phyloP scores from a whole-genome alignment of 352 stramenopile species.

The Phytopythium kandeliae region DNA sequence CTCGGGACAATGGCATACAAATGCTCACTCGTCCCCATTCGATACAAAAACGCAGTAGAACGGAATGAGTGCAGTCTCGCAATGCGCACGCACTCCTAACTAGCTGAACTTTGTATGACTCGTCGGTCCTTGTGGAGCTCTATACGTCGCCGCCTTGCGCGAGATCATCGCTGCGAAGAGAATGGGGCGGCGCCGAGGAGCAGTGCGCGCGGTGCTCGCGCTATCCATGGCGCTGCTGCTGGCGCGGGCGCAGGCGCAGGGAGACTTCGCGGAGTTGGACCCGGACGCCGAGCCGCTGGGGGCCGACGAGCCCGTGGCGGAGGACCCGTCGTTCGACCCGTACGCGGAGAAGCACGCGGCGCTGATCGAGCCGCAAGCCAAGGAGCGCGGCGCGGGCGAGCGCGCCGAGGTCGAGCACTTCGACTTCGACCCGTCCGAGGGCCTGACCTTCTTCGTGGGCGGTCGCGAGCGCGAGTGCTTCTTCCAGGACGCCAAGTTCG shows the following conservation, averaged over 20 bases:
- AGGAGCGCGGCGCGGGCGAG: conserved; percentile 9
- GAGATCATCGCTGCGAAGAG: too few species aligned
- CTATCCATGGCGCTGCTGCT: conserved; percentile 4
- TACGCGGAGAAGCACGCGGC: conserved; percentile 34
- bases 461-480: conserved; percentile 44
- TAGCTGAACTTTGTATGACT: too few species aligned
- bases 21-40: too few species aligned
- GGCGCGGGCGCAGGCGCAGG: conserved; percentile 11
- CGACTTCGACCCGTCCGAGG: conserved; percentile 80
- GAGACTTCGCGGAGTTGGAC: conserved; percentile 30
- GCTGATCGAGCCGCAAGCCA: conserved; percentile 10
- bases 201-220: not conserved
- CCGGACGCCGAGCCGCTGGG: conserved; percentile 11
- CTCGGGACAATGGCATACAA: too few species aligned
- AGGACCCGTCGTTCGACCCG: conserved; percentile 56
- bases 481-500: conserved; percentile 67
- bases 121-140: too few species aligned
- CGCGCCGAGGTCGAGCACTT: conserved; percentile 45
- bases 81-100: too few species aligned
- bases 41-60: too few species aligned
- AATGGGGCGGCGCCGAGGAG: too few species aligned
- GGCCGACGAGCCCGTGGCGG: conserved; percentile 17
- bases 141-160: too few species aligned
- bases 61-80: too few species aligned
- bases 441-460: conserved; percentile 68